phyloP scores from a whole-genome alignment of 2,329 filamentous ascomycete species.

The Xylaria sp. region DNA sequence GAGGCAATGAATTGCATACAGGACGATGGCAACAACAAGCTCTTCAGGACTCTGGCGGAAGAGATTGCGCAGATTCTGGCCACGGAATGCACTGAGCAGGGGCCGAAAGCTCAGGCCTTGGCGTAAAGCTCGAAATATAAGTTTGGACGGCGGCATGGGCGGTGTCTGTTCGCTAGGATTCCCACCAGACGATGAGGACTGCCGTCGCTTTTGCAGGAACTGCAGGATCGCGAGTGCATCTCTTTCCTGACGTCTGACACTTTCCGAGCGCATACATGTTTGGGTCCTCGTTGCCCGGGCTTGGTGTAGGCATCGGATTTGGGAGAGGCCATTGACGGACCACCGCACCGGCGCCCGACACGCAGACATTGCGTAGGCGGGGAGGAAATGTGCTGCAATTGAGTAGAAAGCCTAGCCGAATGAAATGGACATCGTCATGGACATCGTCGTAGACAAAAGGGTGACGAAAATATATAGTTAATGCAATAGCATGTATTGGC shows the following conservation, averaged over 20 bases:
- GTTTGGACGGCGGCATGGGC: slow-evolving; percentile 42
- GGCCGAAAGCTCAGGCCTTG: slow-evolving; percentile 51
- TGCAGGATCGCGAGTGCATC: slow-evolving; percentile 29
- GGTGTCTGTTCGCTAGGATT: slow-evolving; percentile 39
- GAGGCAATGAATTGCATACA: slow-evolving; percentile 48
- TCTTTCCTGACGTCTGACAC: slow-evolving; percentile 16
- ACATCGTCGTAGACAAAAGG: not conserved
- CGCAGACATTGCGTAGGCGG: slow-evolving; percentile 36
- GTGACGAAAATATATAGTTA: not conserved
- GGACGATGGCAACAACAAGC: slow-evolving; percentile 54
- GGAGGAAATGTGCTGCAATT: not conserved
- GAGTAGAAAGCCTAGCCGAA: not conserved
- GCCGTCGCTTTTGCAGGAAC: slow-evolving; percentile 43
- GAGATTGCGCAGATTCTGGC: slow-evolving; percentile 52
- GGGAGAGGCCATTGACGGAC: slow-evolving; percentile 32
- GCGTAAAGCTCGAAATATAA: slow-evolving; percentile 47
- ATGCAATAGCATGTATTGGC: not conserved
- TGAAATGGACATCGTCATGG: slow-evolving; percentile 3
- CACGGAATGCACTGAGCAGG: slow-evolving; percentile 52
- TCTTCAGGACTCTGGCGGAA: slow-evolving; percentile 58
- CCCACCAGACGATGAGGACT: slow-evolving; percentile 40
- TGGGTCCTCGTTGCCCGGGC: slow-evolving; percentile 23
- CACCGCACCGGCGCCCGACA: slow-evolving; percentile 36
- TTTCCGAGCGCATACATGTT: slow-evolving; percentile 20
- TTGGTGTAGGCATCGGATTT: slow-evolving; percentile 38